These are phyloP conservation scores for Aspergillus heteromorphus DNA, from an alignment of 495 filamentous ascomycete genomes.

Conservation along the genomic window DNA sequence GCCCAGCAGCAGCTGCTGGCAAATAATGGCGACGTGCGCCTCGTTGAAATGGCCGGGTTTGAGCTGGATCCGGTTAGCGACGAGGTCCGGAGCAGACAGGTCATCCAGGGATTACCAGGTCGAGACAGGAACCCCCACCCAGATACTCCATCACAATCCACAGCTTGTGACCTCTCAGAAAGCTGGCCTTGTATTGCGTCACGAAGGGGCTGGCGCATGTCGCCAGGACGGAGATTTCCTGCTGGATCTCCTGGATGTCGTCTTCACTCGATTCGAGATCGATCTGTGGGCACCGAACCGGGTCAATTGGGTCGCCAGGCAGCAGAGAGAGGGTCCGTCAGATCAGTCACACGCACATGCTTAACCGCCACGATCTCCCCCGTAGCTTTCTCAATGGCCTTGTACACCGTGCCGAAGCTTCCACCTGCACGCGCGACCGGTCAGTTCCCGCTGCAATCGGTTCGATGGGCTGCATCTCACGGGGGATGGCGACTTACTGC, in stretches of 20 bases:
- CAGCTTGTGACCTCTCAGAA: conserved; percentile 87
- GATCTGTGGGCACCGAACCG: conserved; percentile 56
- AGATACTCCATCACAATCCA: conserved; percentile 99
- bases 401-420: conserved; percentile 95
- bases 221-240: conserved; percentile 92
- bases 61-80: conserved; percentile 50
- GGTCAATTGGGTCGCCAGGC: conserved; percentile 20
- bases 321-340: conserved; percentile 4
- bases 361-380: conserved; percentile 91
- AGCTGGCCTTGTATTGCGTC: conserved; percentile 94
- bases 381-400: conserved; percentile 79
- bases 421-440: conserved; percentile 50
- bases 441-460: conserved; percentile 7
- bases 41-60: conserved; percentile 91
- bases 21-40: conserved; percentile 89
- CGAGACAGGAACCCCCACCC: conserved; percentile 87
- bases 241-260: conserved; percentile 95
- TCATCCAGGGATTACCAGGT: conserved; percentile 56
- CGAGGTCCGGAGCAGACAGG: neutral
- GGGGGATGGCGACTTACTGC: conserved; percentile 69
- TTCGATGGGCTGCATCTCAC: no score
- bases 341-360: conserved; percentile 53
- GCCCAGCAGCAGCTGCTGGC: conserved; percentile 81
- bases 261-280: conserved; percentile 97
- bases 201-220: conserved; percentile 91